These are phyloP conservation scores for Ustilago tritici DNA, from an alignment of 1,284 basidiomycete genomes.

Conservation along the genomic window DNA sequence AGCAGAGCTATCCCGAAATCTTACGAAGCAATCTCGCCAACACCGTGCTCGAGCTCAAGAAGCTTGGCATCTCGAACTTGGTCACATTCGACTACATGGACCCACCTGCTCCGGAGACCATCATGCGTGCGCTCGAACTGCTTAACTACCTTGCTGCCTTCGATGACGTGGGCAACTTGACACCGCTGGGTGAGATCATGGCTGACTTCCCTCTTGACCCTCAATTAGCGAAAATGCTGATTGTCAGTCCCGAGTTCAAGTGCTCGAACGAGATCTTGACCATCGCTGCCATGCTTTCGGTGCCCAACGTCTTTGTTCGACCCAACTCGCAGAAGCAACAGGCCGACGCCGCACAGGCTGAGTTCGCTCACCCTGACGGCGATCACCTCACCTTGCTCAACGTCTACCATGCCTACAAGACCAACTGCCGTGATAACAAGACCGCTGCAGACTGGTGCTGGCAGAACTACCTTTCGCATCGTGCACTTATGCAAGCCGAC, in stretches of 20 bases:
- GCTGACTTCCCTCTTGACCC: conserved; percentile 98
- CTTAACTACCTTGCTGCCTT: conserved; percentile 92
- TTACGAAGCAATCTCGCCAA: conserved; percentile 85
- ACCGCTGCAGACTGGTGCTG: conserved; percentile 80
- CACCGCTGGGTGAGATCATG: conserved; percentile 89
- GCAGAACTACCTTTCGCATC: conserved; percentile 87
- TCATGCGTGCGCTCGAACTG: conserved; percentile 96
- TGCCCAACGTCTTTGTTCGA: conserved; percentile 92
- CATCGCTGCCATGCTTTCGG: conserved; percentile 92
- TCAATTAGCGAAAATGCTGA: conserved; percentile 91
- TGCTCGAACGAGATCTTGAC: conserved; percentile 96
- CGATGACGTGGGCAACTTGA: conserved; percentile 94
- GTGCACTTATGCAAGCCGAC: conserved; percentile 89
- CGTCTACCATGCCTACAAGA: conserved; percentile 92
- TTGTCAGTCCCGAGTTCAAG: conserved; percentile 91
- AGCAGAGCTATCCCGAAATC: conserved; percentile 97
- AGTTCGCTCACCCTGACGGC: conserved; percentile 90
- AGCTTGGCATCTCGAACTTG: conserved; percentile 78
- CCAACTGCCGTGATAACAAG: conserved; percentile 71
- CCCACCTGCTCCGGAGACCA: conserved; percentile 84
- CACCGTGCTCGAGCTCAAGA: conserved; percentile 92
- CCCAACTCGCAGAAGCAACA: conserved; percentile 83
- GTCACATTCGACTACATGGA: conserved; percentile 85
- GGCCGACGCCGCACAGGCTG: conserved; percentile 89
- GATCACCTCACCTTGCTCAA: conserved; percentile 96